Evolutionary conservation across 2,329 filamentous ascomycete species (phyloP).

Genomic region (Aspergillus brunneoviolaceus): DNA sequence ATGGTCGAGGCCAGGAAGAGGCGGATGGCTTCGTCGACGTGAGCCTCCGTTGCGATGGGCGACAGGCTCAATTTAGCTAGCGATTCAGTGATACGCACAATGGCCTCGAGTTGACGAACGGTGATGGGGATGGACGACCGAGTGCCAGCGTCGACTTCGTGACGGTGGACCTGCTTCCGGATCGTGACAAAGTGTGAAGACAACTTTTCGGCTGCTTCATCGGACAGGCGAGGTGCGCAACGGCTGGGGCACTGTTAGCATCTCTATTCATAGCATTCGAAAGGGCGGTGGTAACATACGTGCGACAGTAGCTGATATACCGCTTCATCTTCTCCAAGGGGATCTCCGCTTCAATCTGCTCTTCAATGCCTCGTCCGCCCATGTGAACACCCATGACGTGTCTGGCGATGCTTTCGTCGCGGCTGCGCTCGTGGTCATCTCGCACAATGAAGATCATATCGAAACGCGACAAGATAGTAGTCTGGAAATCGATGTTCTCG

Average conservation of each 20-base stretch:
- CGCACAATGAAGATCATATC: constrained; percentile 99
- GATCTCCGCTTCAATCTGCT: constrained; percentile 82
- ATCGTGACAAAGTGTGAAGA: constrained; percentile 97
- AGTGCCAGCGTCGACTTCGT: constrained; percentile 84
- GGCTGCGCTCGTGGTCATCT: constrained; percentile 85
- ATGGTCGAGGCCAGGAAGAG: constrained; percentile 96
- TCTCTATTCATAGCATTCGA: not conserved
- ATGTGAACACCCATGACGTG: constrained; percentile 98
- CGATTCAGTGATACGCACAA: constrained; percentile 94
- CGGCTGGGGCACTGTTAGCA: constrained; percentile 54
- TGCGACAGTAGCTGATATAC: constrained; percentile 96
- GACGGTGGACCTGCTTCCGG: constrained; percentile 85
- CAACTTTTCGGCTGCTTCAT: constrained; percentile 90
- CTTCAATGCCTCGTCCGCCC: constrained; percentile 79
- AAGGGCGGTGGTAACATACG: constrained; percentile 56
- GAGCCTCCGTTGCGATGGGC: constrained; percentile 80
- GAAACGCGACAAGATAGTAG: constrained; percentile 95
- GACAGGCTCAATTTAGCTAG: constrained; percentile 87
- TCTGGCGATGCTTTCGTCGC: constrained; percentile 89
- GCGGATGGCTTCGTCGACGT: constrained; percentile 96
- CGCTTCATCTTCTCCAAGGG: constrained; percentile 95
- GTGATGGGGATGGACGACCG: constrained; percentile 96
- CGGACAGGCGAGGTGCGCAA: constrained; percentile 85
- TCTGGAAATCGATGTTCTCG: constrained; percentile 99
- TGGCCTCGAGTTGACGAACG: constrained; percentile 92